These are phyloP conservation scores for Penicillium maclennaniae DNA, from an alignment of 495 filamentous ascomycete species.

Conservation along the genomic window DNA sequence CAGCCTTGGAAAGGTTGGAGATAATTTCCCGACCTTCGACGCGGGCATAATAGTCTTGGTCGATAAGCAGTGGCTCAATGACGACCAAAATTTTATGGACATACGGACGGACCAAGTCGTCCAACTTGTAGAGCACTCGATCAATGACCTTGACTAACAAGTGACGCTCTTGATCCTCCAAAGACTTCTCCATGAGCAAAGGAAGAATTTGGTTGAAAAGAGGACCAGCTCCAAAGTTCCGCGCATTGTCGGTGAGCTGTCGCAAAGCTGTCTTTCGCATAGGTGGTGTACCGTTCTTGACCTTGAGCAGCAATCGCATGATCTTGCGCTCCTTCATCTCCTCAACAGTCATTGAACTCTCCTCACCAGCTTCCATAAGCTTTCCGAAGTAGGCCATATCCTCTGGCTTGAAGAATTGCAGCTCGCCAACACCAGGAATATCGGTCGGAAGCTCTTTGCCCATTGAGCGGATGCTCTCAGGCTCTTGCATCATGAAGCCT, in stretches of 20 bases:
- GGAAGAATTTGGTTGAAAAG: conserved; percentile 98
- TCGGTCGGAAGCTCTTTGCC: conserved; percentile 94
- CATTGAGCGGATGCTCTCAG: conserved; percentile 71
- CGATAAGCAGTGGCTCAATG: conserved; percentile 97
- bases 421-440: conserved; percentile 93
- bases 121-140: conserved; percentile 95
- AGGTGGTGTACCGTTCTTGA: conserved; percentile 98
- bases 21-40: conserved; percentile 99
- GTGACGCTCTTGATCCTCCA: conserved; percentile 98
- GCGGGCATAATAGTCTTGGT: conserved; percentile 98
- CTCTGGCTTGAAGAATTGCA: conserved; percentile 98
- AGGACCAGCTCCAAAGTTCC: conserved; percentile 91
- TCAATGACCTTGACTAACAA: conserved; percentile 99
- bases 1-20: conserved; percentile 93
- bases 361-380: conserved; percentile 90
- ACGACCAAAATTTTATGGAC: conserved; percentile 99
- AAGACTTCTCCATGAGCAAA: conserved; percentile 94
- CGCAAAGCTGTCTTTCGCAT: conserved; percentile 99
- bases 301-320: conserved; percentile 92
- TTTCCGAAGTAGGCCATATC: conserved; percentile 99
- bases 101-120: conserved; percentile 92
- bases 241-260: conserved; percentile 95
- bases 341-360: conserved; percentile 86
- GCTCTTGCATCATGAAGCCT: conserved; percentile 98
- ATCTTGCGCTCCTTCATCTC: conserved; percentile 98